Conservation (phyloP, 495 filamentous ascomycete genomes). For the Aspergillus ostianus region DNA sequence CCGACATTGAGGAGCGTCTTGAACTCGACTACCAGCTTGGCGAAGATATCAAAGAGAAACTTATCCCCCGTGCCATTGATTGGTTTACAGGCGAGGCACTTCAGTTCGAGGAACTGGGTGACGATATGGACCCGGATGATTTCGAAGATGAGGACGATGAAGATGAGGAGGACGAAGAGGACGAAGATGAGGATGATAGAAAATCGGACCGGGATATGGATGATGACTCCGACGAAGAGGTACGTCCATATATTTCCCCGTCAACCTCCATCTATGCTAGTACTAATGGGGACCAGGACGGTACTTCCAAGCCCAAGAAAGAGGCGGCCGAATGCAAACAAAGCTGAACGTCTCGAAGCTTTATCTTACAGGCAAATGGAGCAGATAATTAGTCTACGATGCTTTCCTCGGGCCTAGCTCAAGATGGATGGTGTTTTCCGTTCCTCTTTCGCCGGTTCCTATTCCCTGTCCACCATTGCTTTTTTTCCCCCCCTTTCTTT, state of each 20-base stretch:
- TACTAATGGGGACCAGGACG: constrained; percentile 64
- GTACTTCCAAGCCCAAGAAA: constrained; percentile 94
- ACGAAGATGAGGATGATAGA: constrained; percentile 67
- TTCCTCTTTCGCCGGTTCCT: neutral
- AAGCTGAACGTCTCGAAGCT: constrained; percentile 57
- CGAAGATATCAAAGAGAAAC: constrained; percentile 99
- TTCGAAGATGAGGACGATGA: constrained; percentile 95
- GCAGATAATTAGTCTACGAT: neutral
- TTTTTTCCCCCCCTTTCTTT: constrained; percentile 7
- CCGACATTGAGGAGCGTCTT: constrained; percentile 94
- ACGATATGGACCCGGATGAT: constrained; percentile 79
- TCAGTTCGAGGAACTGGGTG: constrained; percentile 92
- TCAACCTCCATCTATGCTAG: constrained; percentile 9
- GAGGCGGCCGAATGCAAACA: constrained; percentile 99
- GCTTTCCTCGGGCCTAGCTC: too few species aligned
- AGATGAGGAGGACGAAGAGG: constrained; percentile 78
- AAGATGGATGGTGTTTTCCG: too few species aligned
- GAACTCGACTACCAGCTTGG: constrained; percentile 99
- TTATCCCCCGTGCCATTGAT: constrained; percentile 97
- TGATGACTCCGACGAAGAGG: constrained; percentile 91
- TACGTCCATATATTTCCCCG: constrained; percentile 43
- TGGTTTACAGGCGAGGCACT: constrained; percentile 99
- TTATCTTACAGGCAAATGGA: neutral
- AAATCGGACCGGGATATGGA: constrained; percentile 51
- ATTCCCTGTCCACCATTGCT: neutral